Conservation (phyloP, 306 rosid species). For the Pterocarpus santalinus region DNA sequence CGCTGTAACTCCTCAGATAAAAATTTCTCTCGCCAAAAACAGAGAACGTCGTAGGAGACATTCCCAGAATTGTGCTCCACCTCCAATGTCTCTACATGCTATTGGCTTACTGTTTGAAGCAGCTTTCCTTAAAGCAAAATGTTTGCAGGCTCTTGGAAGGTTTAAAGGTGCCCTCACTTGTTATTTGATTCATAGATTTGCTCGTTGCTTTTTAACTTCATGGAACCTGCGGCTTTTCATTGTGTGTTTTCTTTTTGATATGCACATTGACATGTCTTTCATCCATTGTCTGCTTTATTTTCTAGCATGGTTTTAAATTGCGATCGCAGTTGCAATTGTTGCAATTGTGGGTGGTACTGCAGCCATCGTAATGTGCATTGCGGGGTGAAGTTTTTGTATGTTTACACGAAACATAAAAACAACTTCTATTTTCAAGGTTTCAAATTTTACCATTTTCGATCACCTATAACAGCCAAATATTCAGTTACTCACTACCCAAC, state of each 20-base stretch:
- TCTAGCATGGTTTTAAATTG: neutral
- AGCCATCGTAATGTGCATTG: too few relatives aligned
- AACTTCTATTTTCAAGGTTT: too few relatives aligned
- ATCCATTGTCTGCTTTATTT: conserved; percentile 6
- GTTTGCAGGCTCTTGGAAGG: conserved; percentile 80
- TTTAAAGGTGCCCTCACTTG: conserved; percentile 66
- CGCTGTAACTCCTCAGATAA: conserved; percentile 71
- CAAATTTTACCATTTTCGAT: too few relatives aligned
- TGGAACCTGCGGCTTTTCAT: conserved; percentile 25
- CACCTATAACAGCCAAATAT: too few relatives aligned
- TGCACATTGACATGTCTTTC: conserved; percentile 32
- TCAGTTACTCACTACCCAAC: too few relatives aligned
- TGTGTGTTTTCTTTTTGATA: conserved; percentile 24
- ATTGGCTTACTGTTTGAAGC: conserved; percentile 86
- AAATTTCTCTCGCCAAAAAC: conserved; percentile 64
- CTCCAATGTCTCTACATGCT: conserved; percentile 75
- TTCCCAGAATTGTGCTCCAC: conserved; percentile 57
- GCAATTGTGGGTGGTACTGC: too few relatives aligned
- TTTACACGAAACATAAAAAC: too few relatives aligned
- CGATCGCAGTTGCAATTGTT: too few relatives aligned
- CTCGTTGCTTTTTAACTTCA: conserved; percentile 35
- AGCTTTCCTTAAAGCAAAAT: conserved; percentile 78
- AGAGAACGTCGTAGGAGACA: conserved; percentile 64
- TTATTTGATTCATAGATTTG: conserved; percentile 38
- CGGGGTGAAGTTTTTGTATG: too few relatives aligned